A percentile compares a stretch with the other conserved stretches of the same genome.
phyloP scores from a whole-genome alignment of 1,284 basidiomycete species.

The Cystobasidium sp. region DNA sequence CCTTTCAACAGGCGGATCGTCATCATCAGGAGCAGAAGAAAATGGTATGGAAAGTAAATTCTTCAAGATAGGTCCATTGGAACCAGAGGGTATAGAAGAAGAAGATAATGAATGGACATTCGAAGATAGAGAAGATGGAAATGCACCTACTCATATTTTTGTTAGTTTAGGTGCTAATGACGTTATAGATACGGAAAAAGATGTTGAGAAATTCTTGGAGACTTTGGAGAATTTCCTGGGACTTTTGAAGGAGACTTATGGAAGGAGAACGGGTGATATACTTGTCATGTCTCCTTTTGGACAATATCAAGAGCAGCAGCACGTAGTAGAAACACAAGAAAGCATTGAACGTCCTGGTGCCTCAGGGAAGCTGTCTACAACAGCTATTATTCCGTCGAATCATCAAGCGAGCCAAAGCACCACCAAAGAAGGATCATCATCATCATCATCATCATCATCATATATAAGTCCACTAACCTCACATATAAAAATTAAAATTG shows the following conservation, averaged over 20 bases:
- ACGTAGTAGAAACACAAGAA: neutral
- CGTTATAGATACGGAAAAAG: slow-evolving; percentile 1
- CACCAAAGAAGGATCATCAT: no score
- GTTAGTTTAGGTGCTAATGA: slow-evolving; percentile 37
- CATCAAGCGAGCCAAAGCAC: no score
- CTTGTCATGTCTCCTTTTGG: slow-evolving; percentile 39
- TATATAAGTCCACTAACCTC: neutral
- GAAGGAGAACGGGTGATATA: slow-evolving; percentile 35
- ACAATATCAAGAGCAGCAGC: slow-evolving; percentile 7
- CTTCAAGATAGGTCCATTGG: slow-evolving; percentile 37
- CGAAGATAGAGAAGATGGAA: slow-evolving; percentile 31
- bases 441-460: no score
- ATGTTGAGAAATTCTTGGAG: slow-evolving; percentile 17
- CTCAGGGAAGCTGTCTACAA: no score
- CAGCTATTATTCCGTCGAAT: no score
- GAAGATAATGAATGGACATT: slow-evolving; percentile 34
- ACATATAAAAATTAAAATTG: slow-evolving; percentile 9
- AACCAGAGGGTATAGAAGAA: neutral
- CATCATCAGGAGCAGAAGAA: no score
- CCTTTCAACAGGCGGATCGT: no score
- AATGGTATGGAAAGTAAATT: slow-evolving; percentile 40
- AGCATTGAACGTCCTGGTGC: no score
- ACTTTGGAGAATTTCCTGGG: slow-evolving; percentile 28
- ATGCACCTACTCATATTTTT: slow-evolving; percentile 40
- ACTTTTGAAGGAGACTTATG: slow-evolving; percentile 41